These are phyloP conservation scores for Rubia yunnanensis DNA, from an alignment of 257 asterid species.

Conservation along the genomic window DNA sequence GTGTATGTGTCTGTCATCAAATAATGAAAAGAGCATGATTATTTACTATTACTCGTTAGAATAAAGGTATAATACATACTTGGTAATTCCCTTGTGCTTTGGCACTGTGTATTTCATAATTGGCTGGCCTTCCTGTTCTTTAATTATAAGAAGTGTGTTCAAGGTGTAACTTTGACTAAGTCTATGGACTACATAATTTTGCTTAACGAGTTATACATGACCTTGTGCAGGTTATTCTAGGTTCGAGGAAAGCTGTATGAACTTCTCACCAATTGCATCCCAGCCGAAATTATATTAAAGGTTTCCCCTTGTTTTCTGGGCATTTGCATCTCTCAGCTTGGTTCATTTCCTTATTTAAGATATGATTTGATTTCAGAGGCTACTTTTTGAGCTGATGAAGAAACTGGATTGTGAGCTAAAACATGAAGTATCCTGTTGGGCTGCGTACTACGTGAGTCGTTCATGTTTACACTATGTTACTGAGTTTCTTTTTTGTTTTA, in stretches of 20 bases:
- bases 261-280: conserved; percentile 86
- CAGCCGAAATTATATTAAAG: conserved; percentile 83
- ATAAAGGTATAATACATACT: neutral
- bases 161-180: neutral
- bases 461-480: conserved; percentile 5
- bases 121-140: neutral
- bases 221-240: conserved; percentile 65
- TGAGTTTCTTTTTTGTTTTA: neutral
- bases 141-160: neutral
- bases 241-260: conserved; percentile 93
- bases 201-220: conserved; percentile 7
- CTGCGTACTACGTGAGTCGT: conserved; percentile 85
- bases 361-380: conserved; percentile 51
- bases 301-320: conserved; percentile 22
- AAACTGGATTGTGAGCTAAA: conserved; percentile 89
- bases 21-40: neutral
- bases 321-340: conserved; percentile 9
- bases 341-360: neutral
- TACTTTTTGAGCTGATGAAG: conserved; percentile 74
- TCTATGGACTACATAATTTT: neutral
- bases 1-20: neutral
- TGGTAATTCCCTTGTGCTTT: neutral
- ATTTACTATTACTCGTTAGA: neutral
- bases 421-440: conserved; percentile 88
- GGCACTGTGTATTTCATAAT: neutral